Conservation (phyloP, 108 stramenopile species). For the Cyclotella baltica region DNA sequence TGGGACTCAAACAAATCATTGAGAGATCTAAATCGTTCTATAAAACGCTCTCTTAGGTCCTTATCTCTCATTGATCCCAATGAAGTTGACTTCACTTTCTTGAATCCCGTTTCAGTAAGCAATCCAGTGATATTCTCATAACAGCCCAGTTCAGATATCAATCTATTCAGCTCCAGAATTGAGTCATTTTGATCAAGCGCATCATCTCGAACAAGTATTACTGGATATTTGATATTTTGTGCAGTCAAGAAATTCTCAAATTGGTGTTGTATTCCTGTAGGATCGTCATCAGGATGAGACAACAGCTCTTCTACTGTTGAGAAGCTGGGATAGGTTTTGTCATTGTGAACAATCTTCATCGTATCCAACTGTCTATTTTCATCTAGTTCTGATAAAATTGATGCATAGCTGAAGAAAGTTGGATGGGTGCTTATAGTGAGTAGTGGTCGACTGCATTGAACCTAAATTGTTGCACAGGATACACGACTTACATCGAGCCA, state of each 20-base stretch:
- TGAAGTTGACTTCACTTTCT: not conserved
- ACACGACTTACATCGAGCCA: conserved; percentile 5
- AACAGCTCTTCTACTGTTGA: not conserved
- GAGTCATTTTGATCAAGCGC: not conserved
- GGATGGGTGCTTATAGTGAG: not conserved
- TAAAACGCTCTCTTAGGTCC: not conserved
- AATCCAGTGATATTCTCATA: not conserved
- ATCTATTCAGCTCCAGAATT: not conserved
- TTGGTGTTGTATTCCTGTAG: not conserved
- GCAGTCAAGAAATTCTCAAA: conserved; percentile 3
- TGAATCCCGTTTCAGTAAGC: not conserved
- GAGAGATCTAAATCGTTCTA: not conserved
- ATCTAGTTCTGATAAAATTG: conserved; percentile 1
- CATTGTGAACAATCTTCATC: not conserved
- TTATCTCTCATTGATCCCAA: not conserved
- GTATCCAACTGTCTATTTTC: not conserved
- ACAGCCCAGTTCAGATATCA: not conserved
- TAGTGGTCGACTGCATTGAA: no score
- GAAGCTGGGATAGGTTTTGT: not conserved
- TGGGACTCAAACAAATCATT: not conserved
- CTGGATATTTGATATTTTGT: not conserved
- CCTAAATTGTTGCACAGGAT: not conserved
- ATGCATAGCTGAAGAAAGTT: conserved; percentile 1
- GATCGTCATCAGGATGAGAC: conserved; percentile 13
- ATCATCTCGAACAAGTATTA: not conserved